Conservation (phyloP, 441 rosid species). For the Kokia cookei region DNA sequence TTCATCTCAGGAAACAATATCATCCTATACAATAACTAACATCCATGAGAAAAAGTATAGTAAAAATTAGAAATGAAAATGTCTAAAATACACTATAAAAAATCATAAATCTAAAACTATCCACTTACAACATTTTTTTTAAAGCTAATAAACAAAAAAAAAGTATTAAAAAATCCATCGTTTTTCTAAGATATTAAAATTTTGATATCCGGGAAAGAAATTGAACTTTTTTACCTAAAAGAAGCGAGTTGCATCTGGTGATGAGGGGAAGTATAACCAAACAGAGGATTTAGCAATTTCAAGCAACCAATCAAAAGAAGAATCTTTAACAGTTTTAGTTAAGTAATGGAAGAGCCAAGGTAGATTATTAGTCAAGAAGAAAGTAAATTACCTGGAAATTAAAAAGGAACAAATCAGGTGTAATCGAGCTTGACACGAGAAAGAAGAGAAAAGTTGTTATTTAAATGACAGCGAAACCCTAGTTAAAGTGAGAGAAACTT, state of each 20-base stretch:
- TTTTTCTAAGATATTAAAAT: neutral
- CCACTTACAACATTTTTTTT: neutral
- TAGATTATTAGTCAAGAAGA: neutral
- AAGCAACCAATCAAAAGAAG: neutral
- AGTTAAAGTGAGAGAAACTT: neutral
- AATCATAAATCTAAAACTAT: neutral
- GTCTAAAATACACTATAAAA: neutral
- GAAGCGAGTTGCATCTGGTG: neutral
- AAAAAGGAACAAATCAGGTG: neutral
- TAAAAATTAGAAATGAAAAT: neutral
- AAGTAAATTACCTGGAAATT: neutral
- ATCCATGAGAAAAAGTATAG: neutral
- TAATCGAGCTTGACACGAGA: neutral
- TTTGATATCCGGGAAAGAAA: neutral
- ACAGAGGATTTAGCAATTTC: neutral
- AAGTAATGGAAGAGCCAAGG: neutral
- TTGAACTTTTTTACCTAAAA: neutral
- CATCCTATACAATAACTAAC: neutral
- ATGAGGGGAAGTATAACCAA: neutral
- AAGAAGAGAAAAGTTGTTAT: neutral
- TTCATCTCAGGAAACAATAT: neutral
- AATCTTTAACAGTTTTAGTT: neutral
- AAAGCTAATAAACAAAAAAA: neutral
- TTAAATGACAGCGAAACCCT: constrained; percentile 10
- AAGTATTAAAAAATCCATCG: neutral